phyloP scores from a whole-genome alignment of 352 stramenopile species.

The Globisporangium yorkense region DNA sequence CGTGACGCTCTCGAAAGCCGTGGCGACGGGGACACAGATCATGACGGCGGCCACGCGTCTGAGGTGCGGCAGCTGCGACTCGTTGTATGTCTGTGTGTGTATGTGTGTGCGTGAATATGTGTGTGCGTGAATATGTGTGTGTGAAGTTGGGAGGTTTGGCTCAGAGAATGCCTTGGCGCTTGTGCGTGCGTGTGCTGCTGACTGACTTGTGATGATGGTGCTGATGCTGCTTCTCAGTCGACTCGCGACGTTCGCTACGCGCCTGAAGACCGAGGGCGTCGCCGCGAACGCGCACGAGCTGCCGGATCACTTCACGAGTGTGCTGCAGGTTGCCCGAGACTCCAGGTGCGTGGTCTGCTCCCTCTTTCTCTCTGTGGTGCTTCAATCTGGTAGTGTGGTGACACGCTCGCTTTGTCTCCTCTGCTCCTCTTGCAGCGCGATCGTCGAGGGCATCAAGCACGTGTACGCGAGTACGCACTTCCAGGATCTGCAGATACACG shows the following conservation, averaged over 20 bases:
- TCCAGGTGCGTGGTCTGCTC: slow-evolving; percentile 29
- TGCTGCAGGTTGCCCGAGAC: slow-evolving; percentile 46
- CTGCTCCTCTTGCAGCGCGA: slow-evolving; percentile 20
- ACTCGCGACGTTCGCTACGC: slow-evolving; percentile 6
- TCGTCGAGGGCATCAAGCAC: slow-evolving; percentile 49
- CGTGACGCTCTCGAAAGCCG: slow-evolving; percentile 49
- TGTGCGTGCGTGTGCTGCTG: too few species aligned
- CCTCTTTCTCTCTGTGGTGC: not conserved
- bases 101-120: too few species aligned
- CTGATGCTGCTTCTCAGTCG: slow-evolving; percentile 17
- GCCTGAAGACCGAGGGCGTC: slow-evolving; percentile 9
- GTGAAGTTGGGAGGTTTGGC: too few species aligned
- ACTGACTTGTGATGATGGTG: not conserved
- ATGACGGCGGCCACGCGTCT: slow-evolving; percentile 41
- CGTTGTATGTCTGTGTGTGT: too few species aligned
- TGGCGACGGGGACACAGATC: slow-evolving; percentile 56
- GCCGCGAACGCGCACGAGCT: slow-evolving; percentile 29
- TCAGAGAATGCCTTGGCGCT: too few species aligned
- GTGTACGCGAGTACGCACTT: slow-evolving; percentile 50
- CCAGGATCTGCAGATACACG: slow-evolving; percentile 31
- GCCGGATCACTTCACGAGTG: slow-evolving; percentile 52
- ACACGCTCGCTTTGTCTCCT: not conserved
- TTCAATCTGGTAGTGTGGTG: too few species aligned
- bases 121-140: too few species aligned
- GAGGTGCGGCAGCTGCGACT: slow-evolving; percentile 17